Percentiles rank a stretch among this genome's conserved stretches.
These are phyloP conservation scores for Chlorella variabilis DNA, from an alignment of 163 green algal species.

Conservation along the genomic window DNA sequence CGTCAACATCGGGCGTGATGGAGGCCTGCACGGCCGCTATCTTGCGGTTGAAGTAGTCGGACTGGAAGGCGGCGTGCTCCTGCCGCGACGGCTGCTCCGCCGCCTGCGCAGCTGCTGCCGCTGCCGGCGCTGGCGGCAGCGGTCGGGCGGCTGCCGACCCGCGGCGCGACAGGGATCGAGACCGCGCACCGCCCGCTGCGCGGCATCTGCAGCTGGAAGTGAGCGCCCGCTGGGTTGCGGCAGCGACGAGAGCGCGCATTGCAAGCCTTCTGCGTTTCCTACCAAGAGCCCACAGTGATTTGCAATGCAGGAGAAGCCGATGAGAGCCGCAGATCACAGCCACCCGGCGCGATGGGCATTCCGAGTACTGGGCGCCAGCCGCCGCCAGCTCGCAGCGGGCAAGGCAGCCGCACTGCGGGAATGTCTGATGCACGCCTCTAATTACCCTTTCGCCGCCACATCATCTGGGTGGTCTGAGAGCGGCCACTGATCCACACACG, in stretches of 20 bases:
- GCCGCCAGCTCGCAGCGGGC: no score
- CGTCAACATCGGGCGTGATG: conserved; percentile 41
- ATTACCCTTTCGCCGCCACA: no score
- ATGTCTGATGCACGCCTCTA: no score
- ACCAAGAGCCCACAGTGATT: no score
- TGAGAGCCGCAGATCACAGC: no score
- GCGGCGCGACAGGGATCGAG: background rate
- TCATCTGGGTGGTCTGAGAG: no score
- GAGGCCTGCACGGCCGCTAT: background rate
- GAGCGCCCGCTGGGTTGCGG: background rate
- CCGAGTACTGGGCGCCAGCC: no score
- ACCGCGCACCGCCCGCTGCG: no score
- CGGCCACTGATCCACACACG: no score
- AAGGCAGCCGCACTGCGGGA: no score
- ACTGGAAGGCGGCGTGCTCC: conserved; percentile 7
- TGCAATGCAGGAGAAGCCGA: no score
- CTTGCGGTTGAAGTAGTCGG: conserved; percentile 8
- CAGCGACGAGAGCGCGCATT: background rate
- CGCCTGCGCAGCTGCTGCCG: background rate
- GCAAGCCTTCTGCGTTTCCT: background rate
- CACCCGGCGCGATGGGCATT: no score
- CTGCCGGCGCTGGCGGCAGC: background rate
- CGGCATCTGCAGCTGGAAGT: background rate
- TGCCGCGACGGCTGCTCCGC: background rate
- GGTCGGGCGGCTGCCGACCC: background rate